A percentile compares a stretch with the other conserved stretches of the same genome.
Conservation (phyloP, 2,329 filamentous ascomycete species). For the Colletotrichum paranaense region DNA sequence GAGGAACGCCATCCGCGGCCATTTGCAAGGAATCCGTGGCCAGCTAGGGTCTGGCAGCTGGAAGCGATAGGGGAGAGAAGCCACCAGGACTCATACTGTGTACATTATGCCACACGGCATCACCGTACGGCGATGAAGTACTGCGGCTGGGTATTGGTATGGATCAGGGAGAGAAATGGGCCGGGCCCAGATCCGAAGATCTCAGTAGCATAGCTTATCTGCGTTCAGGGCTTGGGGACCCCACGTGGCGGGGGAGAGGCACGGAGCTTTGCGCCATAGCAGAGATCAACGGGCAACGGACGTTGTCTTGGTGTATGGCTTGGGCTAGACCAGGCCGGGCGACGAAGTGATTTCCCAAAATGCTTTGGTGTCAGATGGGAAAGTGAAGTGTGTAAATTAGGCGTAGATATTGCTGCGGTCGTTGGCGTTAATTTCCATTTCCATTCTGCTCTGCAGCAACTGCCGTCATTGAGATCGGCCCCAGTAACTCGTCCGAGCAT, state of each 20-base stretch:
- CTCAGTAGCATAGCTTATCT: slow-evolving; percentile 31
- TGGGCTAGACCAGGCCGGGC: slow-evolving; percentile 11
- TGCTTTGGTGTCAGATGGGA: slow-evolving; percentile 11
- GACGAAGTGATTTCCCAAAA: slow-evolving; percentile 21
- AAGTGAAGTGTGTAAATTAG: neutral
- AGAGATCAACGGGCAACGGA: slow-evolving; percentile 30
- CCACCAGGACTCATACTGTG: neutral
- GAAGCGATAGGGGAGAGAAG: neutral
- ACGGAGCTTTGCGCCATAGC: slow-evolving; percentile 29
- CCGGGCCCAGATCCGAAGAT: slow-evolving; percentile 25
- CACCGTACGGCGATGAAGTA: neutral
- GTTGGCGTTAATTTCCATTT: neutral
- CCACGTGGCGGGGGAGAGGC: slow-evolving; percentile 30
- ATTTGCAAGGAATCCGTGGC: slow-evolving; percentile 8
- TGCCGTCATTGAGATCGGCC: slow-evolving; percentile 16
- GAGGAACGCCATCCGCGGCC: neutral
- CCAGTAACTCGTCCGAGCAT: slow-evolving; percentile 4
- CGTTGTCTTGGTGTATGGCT: slow-evolving; percentile 27
- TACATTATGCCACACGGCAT: neutral
- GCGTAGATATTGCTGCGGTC: neutral
- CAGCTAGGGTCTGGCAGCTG: neutral
- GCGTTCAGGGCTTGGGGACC: slow-evolving; percentile 10
- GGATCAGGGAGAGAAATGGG: slow-evolving; percentile 10
- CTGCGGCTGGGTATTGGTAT: neutral
- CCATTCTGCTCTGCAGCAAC: neutral